Evolutionary conservation across 169 alveolate genomes (phyloP), one percentile per base, ranked within the genome.

Genomic region (Cryptosporidium baileyi): DNA sequence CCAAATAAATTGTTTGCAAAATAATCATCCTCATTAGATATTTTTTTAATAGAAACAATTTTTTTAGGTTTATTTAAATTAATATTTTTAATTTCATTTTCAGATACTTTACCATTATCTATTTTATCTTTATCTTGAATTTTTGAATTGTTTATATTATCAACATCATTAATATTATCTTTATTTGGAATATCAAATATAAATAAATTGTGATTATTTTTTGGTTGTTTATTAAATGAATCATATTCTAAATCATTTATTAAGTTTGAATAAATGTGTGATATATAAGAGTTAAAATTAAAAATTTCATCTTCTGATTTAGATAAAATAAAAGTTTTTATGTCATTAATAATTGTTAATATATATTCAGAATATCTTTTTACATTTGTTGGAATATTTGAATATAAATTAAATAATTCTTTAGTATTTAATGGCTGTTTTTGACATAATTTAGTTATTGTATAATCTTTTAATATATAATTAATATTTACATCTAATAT

Each of bases 211-310:
- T n/a, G n/a, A n/a, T n/a, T n/a, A n/a, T n/a, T n/a, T n/a, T n/a
- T n/a, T n/a, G n/a, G n/a, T n/a, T n/a, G n/a, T n/a, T n/a, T n/a
- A n/a, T n/a, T n/a, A n/a, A n/a, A n/a, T n/a, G n/a, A n/a, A n/a
- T n/a, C n/a, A n/a, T n/a, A n/a, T n/a, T n/a, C n/a, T n/a, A n/a
- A n/a, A n/a, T n/a, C n/a, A 28, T 62, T 44, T 8, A 62, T 28
- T 44, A 65, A 26, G 19, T 65, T 65, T 5, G 81, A 65, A 47
- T 45, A 47, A 45, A 65, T 65, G n/a, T 65, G 81, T n/a, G 81
- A 65, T 19, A 65, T 65, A 65, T 9, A 45, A 6, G 81, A 65
- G 24, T 74, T 74, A 7, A 74, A 54, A 22, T 74, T 67, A 6
- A 54, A 51, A 3, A 74, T 28, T 13, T 51, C 59, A 36, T 74